Base-by-base conservation (phyloP, 768 basidiomycete species). In the Tylopilus felleus region DNA sequence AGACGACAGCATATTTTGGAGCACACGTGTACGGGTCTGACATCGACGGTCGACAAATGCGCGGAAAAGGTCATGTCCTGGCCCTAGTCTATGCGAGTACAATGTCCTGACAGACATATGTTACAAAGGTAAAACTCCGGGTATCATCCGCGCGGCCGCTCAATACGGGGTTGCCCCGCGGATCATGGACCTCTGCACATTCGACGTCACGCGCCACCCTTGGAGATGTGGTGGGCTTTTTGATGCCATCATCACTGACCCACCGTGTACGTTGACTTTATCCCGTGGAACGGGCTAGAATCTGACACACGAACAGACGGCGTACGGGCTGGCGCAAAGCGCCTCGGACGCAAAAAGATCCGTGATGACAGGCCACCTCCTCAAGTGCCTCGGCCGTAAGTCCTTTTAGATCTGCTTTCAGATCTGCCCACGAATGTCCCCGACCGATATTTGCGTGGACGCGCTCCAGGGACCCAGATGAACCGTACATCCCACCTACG, bases 21-120 rank as follows among this genome's bases (percentile, higher is more conserved):
- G 87, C 94, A 1, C 70, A 84, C 25, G 82, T 94, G 1, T 84
- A 90, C 51, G 97, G 96, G 17, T 94, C 92, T 17, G 97, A 98
- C 68, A 98, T 99, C 46, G 96, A 98, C 64, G 97, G 97, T 0
- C 80, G 97, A 39, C 96, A 98, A 67, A 95, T 98, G 88, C 78
- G 93, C 55, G 97, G 97, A 17, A 96, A 92, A 80, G 81, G 93
- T 88, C 59, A 49, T 3, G 25, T 33, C 21, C 25, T 49, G 2
- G 5, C 25, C 12, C 22, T 47, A 7, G 22, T 45, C 33, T 44
- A 22, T 19, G 9, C 6, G 5, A 19, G 31, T 36, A 17, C 12
- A 8, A 17, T n/a, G 4, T 47, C 31, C 42, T 55, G 29, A 55
- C 50, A 51, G 39, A 45, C 25, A 1, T 42, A 36, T 43, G 27